Base-by-base conservation (phyloP, 2,329 filamentous ascomycete species). In the Podosphaera fusca region DNA sequence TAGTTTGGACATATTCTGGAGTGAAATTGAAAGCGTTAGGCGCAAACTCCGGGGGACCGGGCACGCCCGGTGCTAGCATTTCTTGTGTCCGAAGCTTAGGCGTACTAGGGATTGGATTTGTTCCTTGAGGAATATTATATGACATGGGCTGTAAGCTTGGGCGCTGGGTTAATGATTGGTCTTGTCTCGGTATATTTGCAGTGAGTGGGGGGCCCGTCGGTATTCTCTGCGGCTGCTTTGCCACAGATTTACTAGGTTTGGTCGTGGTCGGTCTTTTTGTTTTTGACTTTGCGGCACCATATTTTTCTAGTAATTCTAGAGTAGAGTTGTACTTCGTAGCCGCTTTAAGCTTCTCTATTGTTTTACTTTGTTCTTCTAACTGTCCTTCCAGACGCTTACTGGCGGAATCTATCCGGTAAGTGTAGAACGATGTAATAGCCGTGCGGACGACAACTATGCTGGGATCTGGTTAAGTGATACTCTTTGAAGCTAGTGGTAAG, bases 241-340 rank as follows among this genome's bases (percentile, higher is more conserved):
- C 56, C 54, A 53, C 55, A 57, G 62, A 56, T 55, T 62, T 63
- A 12, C 59, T 55, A 33, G 59, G 60, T 51, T 64, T 65, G 2
- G 60, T 59, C n/a, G 63, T 61, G 35, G 63, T 61, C 2, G 64
- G 61, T 47, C 62, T 60, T 56, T 65, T 65, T 9, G 63, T 59
- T 49, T 67, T 65, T 6, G 65, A 63, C 57, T 67, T 58, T 40
- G 61, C 62, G 8, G 80, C 85, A 40, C 88, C 89, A 68, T 98
- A 98, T 65, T 96, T 98, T 65, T 96, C 87, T 9, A 98, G 78
- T 59, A 98, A 71, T 67, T 95, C 81, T 65, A 94, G 80, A 1
- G 92, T 98, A 36, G 89, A 92, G 70, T 96, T 87, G 72, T 95
- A 98, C 69, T 86, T 95, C 38, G 92, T 98, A 33, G 89, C 89